phyloP scores from a whole-genome alignment of 768 basidiomycete genomes.

The Mycena indigotica region DNA sequence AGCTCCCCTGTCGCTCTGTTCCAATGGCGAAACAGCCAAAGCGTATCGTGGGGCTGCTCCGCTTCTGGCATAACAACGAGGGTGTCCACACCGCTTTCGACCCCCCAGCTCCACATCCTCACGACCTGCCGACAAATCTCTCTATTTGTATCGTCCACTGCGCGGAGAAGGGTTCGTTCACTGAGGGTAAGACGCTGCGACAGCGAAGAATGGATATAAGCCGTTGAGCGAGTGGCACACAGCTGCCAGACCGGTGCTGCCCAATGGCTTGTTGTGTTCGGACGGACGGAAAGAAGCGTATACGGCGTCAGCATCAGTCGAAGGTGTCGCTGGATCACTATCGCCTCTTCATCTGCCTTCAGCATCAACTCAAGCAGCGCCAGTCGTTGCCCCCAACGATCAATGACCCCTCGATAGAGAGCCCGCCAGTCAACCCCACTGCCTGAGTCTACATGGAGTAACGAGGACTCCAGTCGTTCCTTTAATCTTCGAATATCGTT shows the following conservation, averaged over 20 bases:
- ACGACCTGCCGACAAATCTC: conserved; percentile 18
- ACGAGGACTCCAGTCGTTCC: conserved; percentile 13
- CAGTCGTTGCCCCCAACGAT: conserved; percentile 36
- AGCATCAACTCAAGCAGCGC: conserved; percentile 30
- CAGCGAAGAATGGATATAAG: conserved; percentile 10
- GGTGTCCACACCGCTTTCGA: conserved; percentile 6
- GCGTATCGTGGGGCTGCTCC: conserved; percentile 1
- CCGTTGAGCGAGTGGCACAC: conserved; percentile 36
- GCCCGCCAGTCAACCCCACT: conserved; percentile 39
- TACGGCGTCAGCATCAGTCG: conserved; percentile 19
- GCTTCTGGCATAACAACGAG: neutral
- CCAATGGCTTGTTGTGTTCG: conserved; percentile 24
- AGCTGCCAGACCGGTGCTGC: conserved; percentile 30
- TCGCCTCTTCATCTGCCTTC: conserved; percentile 3
- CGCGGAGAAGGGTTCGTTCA: conserved; percentile 30
- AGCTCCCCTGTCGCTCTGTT: neutral
- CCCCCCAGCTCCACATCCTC: conserved; percentile 16
- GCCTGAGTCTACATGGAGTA: conserved; percentile 2
- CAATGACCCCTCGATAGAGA: conserved; percentile 30
- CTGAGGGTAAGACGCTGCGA: conserved; percentile 26
- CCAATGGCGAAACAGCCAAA: conserved; percentile 5
- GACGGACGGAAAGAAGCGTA: neutral
- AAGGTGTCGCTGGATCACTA: conserved; percentile 7
- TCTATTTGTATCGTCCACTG: conserved; percentile 14
- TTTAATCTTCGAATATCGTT: conserved; percentile 21